Evolutionary conservation across 345 rosid genomes (phyloP).

Genomic region (Eucalyptus curtisii): DNA sequence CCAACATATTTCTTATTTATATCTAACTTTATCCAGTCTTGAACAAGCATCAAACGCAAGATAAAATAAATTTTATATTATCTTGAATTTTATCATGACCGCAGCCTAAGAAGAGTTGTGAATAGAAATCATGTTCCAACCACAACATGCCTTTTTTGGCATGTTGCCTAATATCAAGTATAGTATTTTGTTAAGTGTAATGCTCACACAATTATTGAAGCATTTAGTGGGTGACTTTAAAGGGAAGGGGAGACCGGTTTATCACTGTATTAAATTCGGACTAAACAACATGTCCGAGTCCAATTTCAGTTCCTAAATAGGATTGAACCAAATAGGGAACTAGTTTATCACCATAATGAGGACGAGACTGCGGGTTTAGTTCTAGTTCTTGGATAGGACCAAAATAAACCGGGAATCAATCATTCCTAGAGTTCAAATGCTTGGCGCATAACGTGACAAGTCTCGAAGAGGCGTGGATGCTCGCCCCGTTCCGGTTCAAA

Average conservation of each 20-base stretch:
- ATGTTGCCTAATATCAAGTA: too few species aligned
- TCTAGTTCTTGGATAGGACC: too few species aligned
- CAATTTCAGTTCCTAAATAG: fast-evolving
- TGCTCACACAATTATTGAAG: too few species aligned
- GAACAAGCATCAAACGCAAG: fast-evolving
- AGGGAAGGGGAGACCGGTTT: fast-evolving
- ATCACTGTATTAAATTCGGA: fast-evolving
- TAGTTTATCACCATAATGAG: too few species aligned
- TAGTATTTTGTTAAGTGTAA: too few species aligned
- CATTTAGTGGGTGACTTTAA: too few species aligned
- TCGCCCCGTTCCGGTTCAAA: not conserved
- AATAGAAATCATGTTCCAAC: too few species aligned
- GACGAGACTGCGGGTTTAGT: fast-evolving
- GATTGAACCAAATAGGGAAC: fast-evolving
- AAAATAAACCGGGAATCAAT: fast-evolving
- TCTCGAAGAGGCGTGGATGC: not conserved
- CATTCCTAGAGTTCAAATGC: not conserved
- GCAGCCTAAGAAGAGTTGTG: too few species aligned
- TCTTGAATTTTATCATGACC: too few species aligned
- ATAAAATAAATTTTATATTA: too few species aligned
- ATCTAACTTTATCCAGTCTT: too few species aligned
- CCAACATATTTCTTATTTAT: too few species aligned
- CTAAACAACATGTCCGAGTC: fast-evolving
- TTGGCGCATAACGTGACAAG: not conserved
- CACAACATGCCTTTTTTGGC: fast-evolving